phyloP scores from a whole-genome alignment of 2,329 filamentous ascomycete genomes.

The Pseudogymnoascus sp. region DNA sequence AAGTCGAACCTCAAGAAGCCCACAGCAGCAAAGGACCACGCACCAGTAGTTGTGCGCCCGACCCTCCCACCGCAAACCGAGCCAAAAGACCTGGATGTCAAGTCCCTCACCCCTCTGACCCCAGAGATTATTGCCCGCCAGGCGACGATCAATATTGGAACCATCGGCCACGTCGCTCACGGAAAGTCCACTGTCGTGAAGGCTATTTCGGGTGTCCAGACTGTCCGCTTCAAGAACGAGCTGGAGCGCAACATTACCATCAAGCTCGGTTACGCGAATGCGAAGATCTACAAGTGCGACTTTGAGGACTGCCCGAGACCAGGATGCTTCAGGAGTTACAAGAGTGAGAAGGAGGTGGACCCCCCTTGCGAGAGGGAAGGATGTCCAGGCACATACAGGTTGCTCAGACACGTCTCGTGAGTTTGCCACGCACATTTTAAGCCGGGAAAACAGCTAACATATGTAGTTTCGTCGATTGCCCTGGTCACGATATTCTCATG shows the following conservation, averaged over 20 bases:
- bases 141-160: conserved; percentile 98
- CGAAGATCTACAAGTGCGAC: conserved; percentile 99
- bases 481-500: conserved; percentile 99
- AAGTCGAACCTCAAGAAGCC: conserved; percentile 85
- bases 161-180: conserved; percentile 97
- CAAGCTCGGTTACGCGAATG: conserved; percentile 98
- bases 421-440: conserved; percentile 29
- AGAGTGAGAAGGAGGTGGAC: conserved; percentile 98
- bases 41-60: conserved; percentile 51
- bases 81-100: conserved; percentile 77
- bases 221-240: conserved; percentile 99
- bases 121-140: conserved; percentile 96
- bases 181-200: conserved; percentile 98
- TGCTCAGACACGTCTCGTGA: conserved; percentile 88
- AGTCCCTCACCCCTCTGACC: conserved; percentile 71
- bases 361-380: conserved; percentile 91
- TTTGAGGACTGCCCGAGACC: conserved; percentile 84
- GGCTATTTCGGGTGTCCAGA: conserved; percentile 97
- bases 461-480: conserved; percentile 87
- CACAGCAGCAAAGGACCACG: conserved; percentile 43
- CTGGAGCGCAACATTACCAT: conserved; percentile 98
- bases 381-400: conserved; percentile 76
- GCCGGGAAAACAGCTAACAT: conserved; percentile 20
- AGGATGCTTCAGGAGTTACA: conserved; percentile 92
- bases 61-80: conserved; percentile 84